phyloP scores from a whole-genome alignment of 495 filamentous ascomycete species.

The Cercophora samala region DNA sequence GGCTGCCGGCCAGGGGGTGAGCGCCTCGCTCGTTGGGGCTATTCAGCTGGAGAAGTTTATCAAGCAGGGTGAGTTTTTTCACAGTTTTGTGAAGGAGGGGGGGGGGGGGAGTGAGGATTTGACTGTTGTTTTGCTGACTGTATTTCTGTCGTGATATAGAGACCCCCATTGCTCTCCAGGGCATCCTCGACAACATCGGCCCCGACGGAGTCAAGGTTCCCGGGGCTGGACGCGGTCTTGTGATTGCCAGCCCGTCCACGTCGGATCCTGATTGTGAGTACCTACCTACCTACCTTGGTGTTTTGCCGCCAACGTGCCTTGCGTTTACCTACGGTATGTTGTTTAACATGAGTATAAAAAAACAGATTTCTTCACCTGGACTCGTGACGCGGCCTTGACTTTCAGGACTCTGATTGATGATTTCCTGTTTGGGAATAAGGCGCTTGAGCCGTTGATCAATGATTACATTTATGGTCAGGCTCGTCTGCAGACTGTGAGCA shows the following conservation, averaged over 20 bases:
- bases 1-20: background rate
- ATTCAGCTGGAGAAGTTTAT: constrained; percentile 12
- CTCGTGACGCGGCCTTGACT: constrained; percentile 60
- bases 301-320: constrained; percentile 29
- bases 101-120: background rate
- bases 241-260: constrained; percentile 59
- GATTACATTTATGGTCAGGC: constrained; percentile 57
- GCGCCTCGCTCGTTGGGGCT: background rate
- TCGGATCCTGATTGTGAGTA: constrained; percentile 48
- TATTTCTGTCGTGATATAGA: constrained; percentile 28
- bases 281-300: no score
- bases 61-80: constrained; percentile 11
- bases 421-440: constrained; percentile 49
- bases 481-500: constrained; percentile 54
- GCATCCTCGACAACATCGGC: constrained; percentile 58
- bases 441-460: constrained; percentile 50
- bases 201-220: constrained; percentile 44
- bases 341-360: constrained; percentile 26
- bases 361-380: constrained; percentile 58
- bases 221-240: constrained; percentile 49
- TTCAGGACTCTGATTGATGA: constrained; percentile 58
- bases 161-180: constrained; percentile 46
- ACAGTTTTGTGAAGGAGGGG: no score
- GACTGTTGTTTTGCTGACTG: background rate
- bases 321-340: background rate